These are phyloP conservation scores for Lachnellula cervina DNA, from an alignment of 2,329 filamentous ascomycete genomes.

Conservation along the genomic window DNA sequence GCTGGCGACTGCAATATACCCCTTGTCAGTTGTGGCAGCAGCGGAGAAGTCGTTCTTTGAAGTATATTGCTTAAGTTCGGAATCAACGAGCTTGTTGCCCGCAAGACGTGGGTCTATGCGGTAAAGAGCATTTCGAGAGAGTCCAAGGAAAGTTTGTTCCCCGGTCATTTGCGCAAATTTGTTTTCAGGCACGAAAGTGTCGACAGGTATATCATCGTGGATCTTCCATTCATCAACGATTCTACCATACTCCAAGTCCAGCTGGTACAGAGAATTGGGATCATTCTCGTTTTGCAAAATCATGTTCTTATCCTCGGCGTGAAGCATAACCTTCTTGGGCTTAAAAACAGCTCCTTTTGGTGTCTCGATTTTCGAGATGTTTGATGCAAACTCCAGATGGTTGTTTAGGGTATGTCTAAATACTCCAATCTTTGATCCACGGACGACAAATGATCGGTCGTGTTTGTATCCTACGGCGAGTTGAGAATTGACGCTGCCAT, in stretches of 20 bases:
- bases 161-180: slow-evolving; percentile 98
- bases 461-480: slow-evolving; percentile 96
- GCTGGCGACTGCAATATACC: slow-evolving; percentile 92
- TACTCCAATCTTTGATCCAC: slow-evolving; percentile 96
- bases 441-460: slow-evolving; percentile 93
- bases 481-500: slow-evolving; percentile 86
- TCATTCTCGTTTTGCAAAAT: slow-evolving; percentile 47
- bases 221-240: slow-evolving; percentile 99
- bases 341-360: slow-evolving; percentile 83
- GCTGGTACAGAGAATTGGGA: slow-evolving; percentile 87
- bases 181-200: slow-evolving; percentile 89
- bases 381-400: slow-evolving; percentile 91
- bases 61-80: slow-evolving; percentile 89
- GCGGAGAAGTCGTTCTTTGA: slow-evolving; percentile 98
- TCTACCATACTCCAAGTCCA: slow-evolving; percentile 97
- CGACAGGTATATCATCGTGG: slow-evolving; percentile 90
- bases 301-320: slow-evolving; percentile 33
- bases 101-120: slow-evolving; percentile 86
- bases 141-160: slow-evolving; percentile 90
- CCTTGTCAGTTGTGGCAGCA: slow-evolving; percentile 90
- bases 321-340: slow-evolving; percentile 60
- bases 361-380: slow-evolving; percentile 92
- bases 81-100: slow-evolving; percentile 88
- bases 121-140: slow-evolving; percentile 89
- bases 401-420: slow-evolving; percentile 96